Percentiles rank a stretch among this genome's conserved stretches.
These are phyloP conservation scores for Glarea lozoyensis DNA, from an alignment of 495 filamentous ascomycete species.

Conservation along the genomic window DNA sequence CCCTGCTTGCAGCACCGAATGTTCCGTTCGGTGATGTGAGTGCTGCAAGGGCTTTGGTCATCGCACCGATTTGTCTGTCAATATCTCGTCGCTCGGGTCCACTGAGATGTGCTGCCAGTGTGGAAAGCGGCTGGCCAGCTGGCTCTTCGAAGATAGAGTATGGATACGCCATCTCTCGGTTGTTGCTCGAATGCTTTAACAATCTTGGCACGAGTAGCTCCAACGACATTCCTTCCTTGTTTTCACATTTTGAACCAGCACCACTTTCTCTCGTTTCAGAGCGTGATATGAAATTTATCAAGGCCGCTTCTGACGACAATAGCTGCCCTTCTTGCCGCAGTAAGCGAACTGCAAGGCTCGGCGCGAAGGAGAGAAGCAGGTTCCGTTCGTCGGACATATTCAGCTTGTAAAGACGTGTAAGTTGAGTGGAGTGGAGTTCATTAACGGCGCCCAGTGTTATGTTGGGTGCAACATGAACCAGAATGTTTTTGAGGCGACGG, in stretches of 20 bases:
- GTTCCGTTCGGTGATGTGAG: slow-evolving; percentile 31
- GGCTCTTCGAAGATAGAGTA: slow-evolving; percentile 45
- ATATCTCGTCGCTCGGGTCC: slow-evolving; percentile 10
- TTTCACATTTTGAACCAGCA: background rate
- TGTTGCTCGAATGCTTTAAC: slow-evolving; percentile 37
- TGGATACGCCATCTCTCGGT: slow-evolving; percentile 33
- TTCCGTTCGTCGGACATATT: slow-evolving; percentile 43
- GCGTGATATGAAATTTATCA: slow-evolving; percentile 14
- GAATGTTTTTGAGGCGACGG: slow-evolving; percentile 17
- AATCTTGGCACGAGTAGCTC: slow-evolving; percentile 12
- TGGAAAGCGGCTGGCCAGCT: slow-evolving; percentile 28
- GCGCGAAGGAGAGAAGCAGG: slow-evolving; percentile 45
- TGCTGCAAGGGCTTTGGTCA: slow-evolving; percentile 39
- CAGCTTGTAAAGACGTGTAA: slow-evolving; percentile 45
- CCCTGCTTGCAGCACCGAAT: slow-evolving; percentile 28
- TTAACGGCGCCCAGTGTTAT: slow-evolving; percentile 15
- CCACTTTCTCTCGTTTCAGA: background rate
- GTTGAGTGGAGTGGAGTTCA: slow-evolving; percentile 16
- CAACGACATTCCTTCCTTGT: background rate
- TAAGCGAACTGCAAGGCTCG: slow-evolving; percentile 39
- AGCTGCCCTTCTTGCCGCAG: slow-evolving; percentile 48
- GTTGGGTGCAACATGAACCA: slow-evolving; percentile 15
- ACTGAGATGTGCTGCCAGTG: slow-evolving; percentile 15
- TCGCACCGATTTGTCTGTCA: slow-evolving; percentile 31
- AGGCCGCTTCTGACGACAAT: slow-evolving; percentile 47